These are phyloP conservation scores for Cymbopogon flexuosus DNA, from an alignment of 202 grass and related monocot genomes.

Conservation along the genomic window DNA sequence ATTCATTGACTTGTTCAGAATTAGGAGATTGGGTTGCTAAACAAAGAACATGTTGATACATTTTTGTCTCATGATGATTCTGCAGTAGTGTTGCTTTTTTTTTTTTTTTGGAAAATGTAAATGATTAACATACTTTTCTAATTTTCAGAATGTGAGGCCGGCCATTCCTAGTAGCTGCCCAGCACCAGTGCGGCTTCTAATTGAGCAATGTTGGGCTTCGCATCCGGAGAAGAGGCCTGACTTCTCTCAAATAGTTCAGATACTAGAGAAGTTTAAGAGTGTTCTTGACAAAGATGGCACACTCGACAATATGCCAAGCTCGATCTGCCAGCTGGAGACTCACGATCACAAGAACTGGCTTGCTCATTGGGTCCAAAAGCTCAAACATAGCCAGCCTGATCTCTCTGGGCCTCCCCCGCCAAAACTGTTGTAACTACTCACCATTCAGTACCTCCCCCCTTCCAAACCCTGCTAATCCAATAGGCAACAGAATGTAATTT, in stretches of 20 bases:
- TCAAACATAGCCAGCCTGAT: conserved; percentile 55
- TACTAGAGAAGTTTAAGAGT: conserved; percentile 74
- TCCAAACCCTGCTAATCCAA: not conserved
- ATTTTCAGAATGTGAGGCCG: conserved; percentile 83
- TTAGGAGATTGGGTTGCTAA: not conserved
- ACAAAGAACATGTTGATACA: not conserved
- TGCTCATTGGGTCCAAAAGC: conserved; percentile 60
- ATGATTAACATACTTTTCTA: conserved; percentile 3
- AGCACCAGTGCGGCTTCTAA: conserved; percentile 56
- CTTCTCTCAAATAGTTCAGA: conserved; percentile 76
- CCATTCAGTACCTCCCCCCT: not conserved
- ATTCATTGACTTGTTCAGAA: not conserved
- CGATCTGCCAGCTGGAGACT: conserved; percentile 35
- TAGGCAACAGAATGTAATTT: conserved; percentile 30
- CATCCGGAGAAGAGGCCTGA: conserved; percentile 85
- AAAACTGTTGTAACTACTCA: conserved; percentile 54
- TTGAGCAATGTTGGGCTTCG: conserved; percentile 77
- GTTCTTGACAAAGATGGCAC: conserved; percentile 59
- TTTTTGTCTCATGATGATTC: not conserved
- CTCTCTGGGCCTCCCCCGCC: conserved; percentile 38
- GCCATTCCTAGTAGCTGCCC: conserved; percentile 61
- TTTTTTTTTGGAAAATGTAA: not conserved
- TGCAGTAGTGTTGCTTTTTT: not conserved
- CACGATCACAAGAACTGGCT: conserved; percentile 74
- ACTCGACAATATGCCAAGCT: conserved; percentile 59